Evolutionary conservation across 2,329 filamentous ascomycete genomes (phyloP).

Genomic region (Chrysoporthe puriensis): DNA sequence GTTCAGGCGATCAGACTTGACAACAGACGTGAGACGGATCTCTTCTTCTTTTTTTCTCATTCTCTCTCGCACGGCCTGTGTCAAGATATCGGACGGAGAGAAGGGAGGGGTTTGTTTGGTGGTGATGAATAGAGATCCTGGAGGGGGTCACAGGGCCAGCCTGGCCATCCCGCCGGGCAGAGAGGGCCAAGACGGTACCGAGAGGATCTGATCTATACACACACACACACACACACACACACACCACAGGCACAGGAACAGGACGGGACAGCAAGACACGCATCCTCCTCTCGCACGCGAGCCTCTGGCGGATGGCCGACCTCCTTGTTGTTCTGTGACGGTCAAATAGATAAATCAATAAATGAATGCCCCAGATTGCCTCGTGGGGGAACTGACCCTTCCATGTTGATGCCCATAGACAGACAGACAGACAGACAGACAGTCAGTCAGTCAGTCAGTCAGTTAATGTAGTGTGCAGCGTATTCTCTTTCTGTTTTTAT

Average conservation of each 20-base stretch:
- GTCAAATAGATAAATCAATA: not conserved
- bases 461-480: too few relatives aligned
- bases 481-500: too few relatives aligned
- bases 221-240: too few relatives aligned
- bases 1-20: slow-evolving; percentile 21
- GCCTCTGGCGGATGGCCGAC: too few relatives aligned
- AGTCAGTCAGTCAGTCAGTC: too few relatives aligned
- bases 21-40: not conserved
- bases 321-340: not conserved
- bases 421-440: too few relatives aligned
- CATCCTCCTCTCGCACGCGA: too few relatives aligned
- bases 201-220: not conserved
- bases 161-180: not conserved
- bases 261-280: too few relatives aligned
- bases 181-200: slow-evolving; percentile 8
- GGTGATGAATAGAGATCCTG: not conserved
- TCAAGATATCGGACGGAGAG: not conserved
- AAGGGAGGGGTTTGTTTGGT: not conserved
- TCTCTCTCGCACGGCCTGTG: too few relatives aligned
- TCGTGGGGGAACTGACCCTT: too few relatives aligned
- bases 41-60: not conserved
- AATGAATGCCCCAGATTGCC: too few relatives aligned
- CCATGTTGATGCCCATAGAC: too few relatives aligned
- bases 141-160: not conserved
- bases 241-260: not conserved